Percentiles rank a stretch among this genome's conserved stretches.
Evolutionary conservation across 768 basidiomycete genomes (phyloP).

Genomic region (Pisolithus tinctorius): DNA sequence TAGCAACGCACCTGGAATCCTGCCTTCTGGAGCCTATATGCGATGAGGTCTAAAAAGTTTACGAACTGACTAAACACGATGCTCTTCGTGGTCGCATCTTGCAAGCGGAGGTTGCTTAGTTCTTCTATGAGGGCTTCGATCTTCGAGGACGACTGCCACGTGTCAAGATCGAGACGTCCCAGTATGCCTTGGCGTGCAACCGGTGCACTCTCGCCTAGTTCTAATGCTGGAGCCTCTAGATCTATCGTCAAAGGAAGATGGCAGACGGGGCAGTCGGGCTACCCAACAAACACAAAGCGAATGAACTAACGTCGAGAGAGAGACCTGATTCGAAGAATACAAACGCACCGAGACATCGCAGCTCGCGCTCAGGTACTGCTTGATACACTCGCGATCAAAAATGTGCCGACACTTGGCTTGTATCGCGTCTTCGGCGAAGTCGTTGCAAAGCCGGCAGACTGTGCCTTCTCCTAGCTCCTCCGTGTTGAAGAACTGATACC

Average conservation of each 20-base stretch:
- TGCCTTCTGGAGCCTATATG: constrained; percentile 83
- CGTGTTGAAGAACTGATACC: constrained; percentile 45
- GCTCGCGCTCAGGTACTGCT: constrained; percentile 77
- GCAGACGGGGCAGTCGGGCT: constrained; percentile 95
- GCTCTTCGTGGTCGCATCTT: constrained; percentile 91
- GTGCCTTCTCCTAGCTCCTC: constrained; percentile 68
- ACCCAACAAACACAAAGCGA: background rate
- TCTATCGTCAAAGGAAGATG: constrained; percentile 91
- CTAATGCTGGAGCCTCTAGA: constrained; percentile 88
- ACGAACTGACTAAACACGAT: constrained; percentile 97
- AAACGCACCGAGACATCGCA: constrained; percentile 54
- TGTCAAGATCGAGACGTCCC: constrained; percentile 79
- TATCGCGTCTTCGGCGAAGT: constrained; percentile 95
- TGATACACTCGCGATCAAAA: constrained; percentile 94
- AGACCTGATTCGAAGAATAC: background rate
- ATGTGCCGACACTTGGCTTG: constrained; percentile 89
- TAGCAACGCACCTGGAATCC: constrained; percentile 69
- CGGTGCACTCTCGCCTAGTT: constrained; percentile 55
- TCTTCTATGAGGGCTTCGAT: constrained; percentile 96
- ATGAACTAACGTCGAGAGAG: background rate
- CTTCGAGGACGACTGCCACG: constrained; percentile 95
- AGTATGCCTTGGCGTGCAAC: constrained; percentile 82
- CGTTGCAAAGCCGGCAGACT: constrained; percentile 93
- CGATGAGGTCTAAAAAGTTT: constrained; percentile 88
- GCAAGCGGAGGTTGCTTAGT: constrained; percentile 69